Evolutionary conservation across 2,329 filamentous ascomycete genomes (phyloP).

Genomic region (Rutstroemia sp.): DNA sequence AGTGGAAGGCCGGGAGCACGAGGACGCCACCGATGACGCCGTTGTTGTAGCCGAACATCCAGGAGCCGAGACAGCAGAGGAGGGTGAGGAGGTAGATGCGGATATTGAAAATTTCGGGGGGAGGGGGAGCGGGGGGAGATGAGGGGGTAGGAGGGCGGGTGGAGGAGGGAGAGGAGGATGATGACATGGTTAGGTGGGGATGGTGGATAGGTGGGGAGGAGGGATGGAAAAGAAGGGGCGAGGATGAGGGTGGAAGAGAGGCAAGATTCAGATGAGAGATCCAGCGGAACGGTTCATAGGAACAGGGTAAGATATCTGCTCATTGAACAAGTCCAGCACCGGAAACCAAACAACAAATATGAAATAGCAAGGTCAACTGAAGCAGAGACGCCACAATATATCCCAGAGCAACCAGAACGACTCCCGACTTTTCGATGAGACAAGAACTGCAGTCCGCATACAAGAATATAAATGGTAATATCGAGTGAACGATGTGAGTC

Average conservation of each 20-base stretch:
- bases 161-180: constrained; percentile 16
- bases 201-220: not conserved
- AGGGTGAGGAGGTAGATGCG: constrained; percentile 19
- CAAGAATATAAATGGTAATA: not conserved
- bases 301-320: not conserved
- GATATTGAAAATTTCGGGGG: constrained; percentile 18
- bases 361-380: not conserved
- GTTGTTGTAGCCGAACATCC: constrained; percentile 24
- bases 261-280: not conserved
- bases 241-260: not conserved
- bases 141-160: too few relatives aligned
- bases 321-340: not conserved
- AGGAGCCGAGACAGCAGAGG: constrained; percentile 16
- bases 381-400: not conserved
- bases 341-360: not conserved
- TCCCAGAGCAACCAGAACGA: not conserved
- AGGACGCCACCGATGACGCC: constrained; percentile 22
- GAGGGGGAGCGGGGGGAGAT: constrained; percentile 16
- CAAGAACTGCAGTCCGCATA: not conserved
- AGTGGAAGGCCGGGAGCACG: constrained; percentile 19
- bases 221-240: not conserved
- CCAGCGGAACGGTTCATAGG: not conserved
- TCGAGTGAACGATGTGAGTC: too few relatives aligned
- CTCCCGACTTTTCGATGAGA: not conserved
- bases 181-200: too few relatives aligned